These are phyloP conservation scores for Magnolia officinalis DNA, from an alignment of 164 flowering plant genomes.

Conservation along the genomic window DNA sequence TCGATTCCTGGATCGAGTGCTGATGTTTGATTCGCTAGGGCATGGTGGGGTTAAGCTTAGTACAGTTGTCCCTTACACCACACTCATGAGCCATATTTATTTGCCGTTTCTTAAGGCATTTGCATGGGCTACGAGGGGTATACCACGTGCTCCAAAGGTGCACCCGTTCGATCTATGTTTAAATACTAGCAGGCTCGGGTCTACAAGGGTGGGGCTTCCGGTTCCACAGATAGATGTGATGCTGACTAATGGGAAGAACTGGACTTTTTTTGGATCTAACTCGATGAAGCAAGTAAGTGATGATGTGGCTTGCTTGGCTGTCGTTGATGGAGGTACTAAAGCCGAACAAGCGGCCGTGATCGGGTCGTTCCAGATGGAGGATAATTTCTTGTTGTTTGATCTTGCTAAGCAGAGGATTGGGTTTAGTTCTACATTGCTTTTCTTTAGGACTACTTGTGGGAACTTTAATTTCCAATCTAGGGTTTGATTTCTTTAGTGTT, in stretches of 20 bases:
- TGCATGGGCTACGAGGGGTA: conserved; percentile 22
- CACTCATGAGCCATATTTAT: conserved; percentile 25
- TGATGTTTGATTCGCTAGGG: conserved; percentile 15
- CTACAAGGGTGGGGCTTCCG: conserved; percentile 23
- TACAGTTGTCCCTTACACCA: conserved; percentile 35
- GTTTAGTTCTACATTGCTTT: conserved; percentile 28
- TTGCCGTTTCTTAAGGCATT: conserved; percentile 21
- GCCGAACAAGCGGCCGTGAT: conserved; percentile 23
- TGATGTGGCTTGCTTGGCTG: conserved; percentile 31
- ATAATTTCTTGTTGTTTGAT: conserved; percentile 35
- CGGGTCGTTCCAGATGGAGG: conserved; percentile 34
- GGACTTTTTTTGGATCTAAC: conserved; percentile 36
- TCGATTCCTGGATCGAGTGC: conserved; percentile 7
- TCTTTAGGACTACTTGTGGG: conserved; percentile 23
- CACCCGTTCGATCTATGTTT: conserved; percentile 33
- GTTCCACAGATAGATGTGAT: conserved; percentile 14
- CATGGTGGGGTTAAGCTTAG: conserved; percentile 35
- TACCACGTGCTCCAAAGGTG: conserved; percentile 30
- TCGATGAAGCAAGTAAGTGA: conserved; percentile 25
- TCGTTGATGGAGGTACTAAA: conserved; percentile 33
- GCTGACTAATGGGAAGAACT: conserved; percentile 20
- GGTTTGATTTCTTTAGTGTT: neutral
- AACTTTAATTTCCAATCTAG: conserved; percentile 20
- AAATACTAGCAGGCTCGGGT: conserved; percentile 22
- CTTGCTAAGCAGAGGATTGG: conserved; percentile 21